Evolutionary conservation across 257 asterid genomes (phyloP), one percentile per base, ranked within the genome.

Genomic region (Solanum arcanum): DNA sequence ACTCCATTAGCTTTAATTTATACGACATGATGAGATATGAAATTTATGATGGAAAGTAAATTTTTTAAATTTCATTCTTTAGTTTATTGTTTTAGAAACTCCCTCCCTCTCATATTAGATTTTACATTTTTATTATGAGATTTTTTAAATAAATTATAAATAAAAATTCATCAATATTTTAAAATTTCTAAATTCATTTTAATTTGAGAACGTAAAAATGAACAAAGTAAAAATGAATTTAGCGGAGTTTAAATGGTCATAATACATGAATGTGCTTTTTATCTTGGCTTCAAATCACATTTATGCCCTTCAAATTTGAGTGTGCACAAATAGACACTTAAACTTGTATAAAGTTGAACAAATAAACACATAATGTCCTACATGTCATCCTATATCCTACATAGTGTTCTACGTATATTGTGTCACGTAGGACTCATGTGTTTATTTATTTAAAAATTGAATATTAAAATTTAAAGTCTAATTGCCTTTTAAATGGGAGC

Each of bases 121-220:
- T 11, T n/a, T 62, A 62, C 3, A n/a, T 23, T 10, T 60, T 62
- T 11, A 23, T 62, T 62, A 10, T 62, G 39, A 62, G 3, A n/a
- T n/a, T 62, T 11, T n/a, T 23, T 62, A 23, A 62, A 23, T 29
- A 62, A 62, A 62, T 23, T 12, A 62, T n/a, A 62, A 23, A 62
- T 0, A n/a, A 62, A 62, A 62, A 23, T 23, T n/a, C 3, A 0
- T 6, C 15, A 12, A 62, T 23, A n/a, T n/a, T 3, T n/a, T 3
- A 5, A n/a, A n/a, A 15, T 7, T 62, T 23, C 0, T 1, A 62
- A 31, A 62, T 2, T 20, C 64, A 56, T 20, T 52, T 52, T 52
- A 9, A 0, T 52, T 52, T 2, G 20, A 18, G 0, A 9, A 2
- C 7, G 62, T 52, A 9, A 52, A 52, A 52, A 8, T 16, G 3